phyloP scores from a whole-genome alignment of 2,329 filamentous ascomycete species.

The Lasiodiplodia theobromae region DNA sequence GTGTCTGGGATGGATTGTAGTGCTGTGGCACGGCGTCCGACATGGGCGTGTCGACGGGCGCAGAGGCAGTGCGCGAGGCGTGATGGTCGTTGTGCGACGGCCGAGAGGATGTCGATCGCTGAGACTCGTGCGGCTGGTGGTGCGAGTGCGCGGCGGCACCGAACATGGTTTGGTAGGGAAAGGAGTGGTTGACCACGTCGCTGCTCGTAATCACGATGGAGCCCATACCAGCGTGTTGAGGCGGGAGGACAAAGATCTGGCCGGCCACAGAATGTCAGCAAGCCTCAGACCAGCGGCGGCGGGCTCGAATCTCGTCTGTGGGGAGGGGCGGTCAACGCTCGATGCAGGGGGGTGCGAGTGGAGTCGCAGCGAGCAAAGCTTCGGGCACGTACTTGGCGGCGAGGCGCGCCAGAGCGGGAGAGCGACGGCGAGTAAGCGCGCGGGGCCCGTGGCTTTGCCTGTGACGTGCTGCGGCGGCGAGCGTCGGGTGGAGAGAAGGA shows the following conservation, averaged over 20 bases:
- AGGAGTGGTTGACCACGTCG: constrained; percentile 77
- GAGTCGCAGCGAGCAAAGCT: constrained; percentile 26
- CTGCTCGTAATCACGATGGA: constrained; percentile 60
- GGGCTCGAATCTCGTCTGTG: constrained; percentile 28
- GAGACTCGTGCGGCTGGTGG: constrained; percentile 48
- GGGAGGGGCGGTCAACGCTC: constrained; percentile 30
- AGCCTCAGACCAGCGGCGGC: constrained; percentile 15
- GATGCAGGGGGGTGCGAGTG: constrained; percentile 30
- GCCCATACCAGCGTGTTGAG: constrained; percentile 61
- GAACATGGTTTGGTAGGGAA: constrained; percentile 75
- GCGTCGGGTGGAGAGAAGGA: constrained; percentile 8
- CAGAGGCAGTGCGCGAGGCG: constrained; percentile 37
- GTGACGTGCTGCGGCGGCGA: constrained; percentile 22
- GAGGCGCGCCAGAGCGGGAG: constrained; percentile 42
- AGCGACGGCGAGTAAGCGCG: constrained; percentile 48
- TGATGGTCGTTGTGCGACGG: constrained; percentile 39
- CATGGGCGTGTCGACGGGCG: constrained; percentile 47
- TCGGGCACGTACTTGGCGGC: constrained; percentile 27
- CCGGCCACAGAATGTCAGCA: constrained; percentile 22
- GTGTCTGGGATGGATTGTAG: constrained; percentile 37
- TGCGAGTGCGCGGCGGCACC: constrained; percentile 50
- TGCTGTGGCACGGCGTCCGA: constrained; percentile 43
- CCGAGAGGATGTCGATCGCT: constrained; percentile 40
- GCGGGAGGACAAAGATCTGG: constrained; percentile 24
- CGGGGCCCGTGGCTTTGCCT: constrained; percentile 27